Percentiles rank a stretch among this genome's conserved stretches.
These are phyloP conservation scores for Phytopythium aichiense DNA, from an alignment of 352 stramenopile genomes.

Conservation along the genomic window DNA sequence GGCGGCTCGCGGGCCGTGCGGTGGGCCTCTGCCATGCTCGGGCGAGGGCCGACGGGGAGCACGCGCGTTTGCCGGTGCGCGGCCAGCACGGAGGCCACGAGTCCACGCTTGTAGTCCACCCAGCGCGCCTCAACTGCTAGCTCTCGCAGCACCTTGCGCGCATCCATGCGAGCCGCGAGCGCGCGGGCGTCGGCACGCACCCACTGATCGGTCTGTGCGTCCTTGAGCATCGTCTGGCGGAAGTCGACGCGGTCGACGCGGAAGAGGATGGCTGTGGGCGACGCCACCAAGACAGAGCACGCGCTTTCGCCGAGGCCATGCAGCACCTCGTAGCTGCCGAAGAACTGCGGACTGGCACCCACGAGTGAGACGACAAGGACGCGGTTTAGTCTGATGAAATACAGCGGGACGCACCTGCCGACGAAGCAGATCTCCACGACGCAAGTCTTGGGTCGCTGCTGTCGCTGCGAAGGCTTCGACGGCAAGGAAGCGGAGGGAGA, in stretches of 20 bases:
- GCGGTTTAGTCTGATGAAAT: background rate
- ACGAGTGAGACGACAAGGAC: background rate
- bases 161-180: slow-evolving; percentile 36
- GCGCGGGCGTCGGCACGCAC: slow-evolving; percentile 36
- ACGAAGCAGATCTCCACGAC: slow-evolving; percentile 60
- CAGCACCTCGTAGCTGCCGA: slow-evolving; percentile 57
- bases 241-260: slow-evolving; percentile 69
- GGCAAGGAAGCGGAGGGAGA: background rate
- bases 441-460: slow-evolving; percentile 16
- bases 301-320: slow-evolving; percentile 27
- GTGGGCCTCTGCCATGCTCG: slow-evolving; percentile 14
- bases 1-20: slow-evolving; percentile 19
- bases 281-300: slow-evolving; percentile 62
- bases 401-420: slow-evolving; percentile 25
- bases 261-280: slow-evolving; percentile 53
- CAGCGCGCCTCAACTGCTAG: slow-evolving; percentile 43
- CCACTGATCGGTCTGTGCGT: slow-evolving; percentile 37
- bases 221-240: slow-evolving; percentile 57
- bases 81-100: slow-evolving; percentile 32
- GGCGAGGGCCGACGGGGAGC: slow-evolving; percentile 34
- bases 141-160: slow-evolving; percentile 35
- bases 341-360: slow-evolving; percentile 44
- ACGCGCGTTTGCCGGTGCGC: slow-evolving; percentile 35
- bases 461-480: slow-evolving; percentile 3
- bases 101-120: slow-evolving; percentile 44